Conservation (phyloP, 768 basidiomycete species). For the Collybia nuda region DNA sequence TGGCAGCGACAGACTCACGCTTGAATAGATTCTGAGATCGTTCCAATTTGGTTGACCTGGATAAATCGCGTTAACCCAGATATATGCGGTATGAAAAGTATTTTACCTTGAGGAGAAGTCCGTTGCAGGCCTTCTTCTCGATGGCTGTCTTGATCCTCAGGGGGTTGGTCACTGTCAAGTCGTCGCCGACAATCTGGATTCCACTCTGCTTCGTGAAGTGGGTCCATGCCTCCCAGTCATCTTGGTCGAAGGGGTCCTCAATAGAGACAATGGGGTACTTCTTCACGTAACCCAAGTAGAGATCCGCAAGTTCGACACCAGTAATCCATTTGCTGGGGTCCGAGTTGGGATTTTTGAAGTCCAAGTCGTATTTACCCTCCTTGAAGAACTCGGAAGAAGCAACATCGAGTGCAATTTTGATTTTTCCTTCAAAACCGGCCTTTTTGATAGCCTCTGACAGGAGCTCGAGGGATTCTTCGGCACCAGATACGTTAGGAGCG, state of each 20-base stretch:
- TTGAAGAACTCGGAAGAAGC: conserved; percentile 99
- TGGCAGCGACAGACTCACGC: conserved; percentile 57
- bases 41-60: conserved; percentile 97
- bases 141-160: conserved; percentile 97
- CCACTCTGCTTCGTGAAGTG: conserved; percentile 80
- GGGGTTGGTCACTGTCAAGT: conserved; percentile 98
- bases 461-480: conserved; percentile 96
- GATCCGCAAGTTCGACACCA: conserved; percentile 87
- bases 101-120: conserved; percentile 87
- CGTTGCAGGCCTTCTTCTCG: conserved; percentile 99
- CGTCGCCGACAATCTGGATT: conserved; percentile 94
- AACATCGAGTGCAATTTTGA: conserved; percentile 98
- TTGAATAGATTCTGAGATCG: conserved; percentile 98
- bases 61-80: neutral
- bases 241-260: conserved; percentile 99
- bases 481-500: conserved; percentile 95
- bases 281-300: conserved; percentile 83
- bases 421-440: conserved; percentile 97
- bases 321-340: conserved; percentile 96
- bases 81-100: neutral
- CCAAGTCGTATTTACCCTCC: conserved; percentile 98
- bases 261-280: conserved; percentile 96
- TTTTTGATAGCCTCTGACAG: conserved; percentile 95
- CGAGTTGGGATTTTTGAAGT: conserved; percentile 99
- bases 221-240: conserved; percentile 98